Base-by-base conservation (phyloP, 768 basidiomycete species). In the Leucogyrophana mollusca region DNA sequence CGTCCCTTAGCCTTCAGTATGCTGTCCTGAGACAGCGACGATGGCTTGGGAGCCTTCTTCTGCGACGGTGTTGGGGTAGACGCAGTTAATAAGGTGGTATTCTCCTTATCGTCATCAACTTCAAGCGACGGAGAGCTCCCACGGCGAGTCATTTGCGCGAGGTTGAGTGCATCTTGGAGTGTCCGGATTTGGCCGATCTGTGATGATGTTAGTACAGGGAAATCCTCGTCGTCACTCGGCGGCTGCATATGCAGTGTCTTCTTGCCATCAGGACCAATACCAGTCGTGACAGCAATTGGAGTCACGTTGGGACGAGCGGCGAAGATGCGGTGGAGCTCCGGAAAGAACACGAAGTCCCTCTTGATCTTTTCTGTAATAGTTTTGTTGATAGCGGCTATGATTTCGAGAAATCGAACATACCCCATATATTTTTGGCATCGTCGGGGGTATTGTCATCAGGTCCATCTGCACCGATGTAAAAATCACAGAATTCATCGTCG, bases 271-370 rank as follows among this genome's bases (percentile, higher is more conserved):
- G 64, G 65, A 9, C 64, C 59, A 27, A 65, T 39, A 6, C 50
- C 59, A 46, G 66, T 67, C 1, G 58, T 62, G 8, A 66, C 23
- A 16, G 45, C 52, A 51, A 59, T 56, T 6, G 63, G 63, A 1
- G 40, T 56, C 9, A 56, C 52, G 50, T 60, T 67, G 0, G 62
- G 60, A 17, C 57, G 52, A 6, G 51, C 32, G 4, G 42, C 46
- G 37, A 61, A 48, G 39, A 38, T 43, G 9, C 41, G 4, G 18
- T 43, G 41, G 22, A 43, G 41, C 13, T 25, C 22, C 5, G 56
- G 50, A 40, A 64, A 64, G 40, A 55, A 61, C 2, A 43, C 35
- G 17, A 56, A 66, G 7, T 55, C 48, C 27, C 45, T 37, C 1
- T 30, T 23, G 46, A 62, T 62, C 34, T 58, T 23, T 11, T 60